Percentiles rank a stretch among this genome's conserved stretches.
Conservation (phyloP, 225 moss, liverwort and hornwort species). For the Ulota crispa region DNA sequence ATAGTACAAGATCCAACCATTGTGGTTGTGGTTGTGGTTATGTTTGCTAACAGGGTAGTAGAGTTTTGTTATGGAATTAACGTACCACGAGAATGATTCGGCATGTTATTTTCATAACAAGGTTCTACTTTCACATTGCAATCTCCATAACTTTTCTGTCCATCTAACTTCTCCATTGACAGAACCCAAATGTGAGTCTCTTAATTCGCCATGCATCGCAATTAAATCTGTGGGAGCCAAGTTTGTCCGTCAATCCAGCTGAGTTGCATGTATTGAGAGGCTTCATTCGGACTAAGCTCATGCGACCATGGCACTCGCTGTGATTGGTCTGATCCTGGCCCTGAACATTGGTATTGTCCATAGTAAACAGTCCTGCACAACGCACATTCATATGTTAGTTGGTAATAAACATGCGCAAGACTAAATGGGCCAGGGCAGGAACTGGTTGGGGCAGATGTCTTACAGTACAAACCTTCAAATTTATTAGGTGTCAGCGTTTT, state of each 20-base stretch:
- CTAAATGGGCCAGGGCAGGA: too few relatives aligned
- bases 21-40: too few relatives aligned
- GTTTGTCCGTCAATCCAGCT: constrained; percentile 59
- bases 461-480: too few relatives aligned
- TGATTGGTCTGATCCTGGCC: constrained; percentile 36
- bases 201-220: neutral
- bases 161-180: neutral
- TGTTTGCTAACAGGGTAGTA: too few relatives aligned
- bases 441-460: too few relatives aligned
- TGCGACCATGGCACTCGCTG: constrained; percentile 52
- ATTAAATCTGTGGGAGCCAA: constrained; percentile 45
- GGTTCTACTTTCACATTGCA: too few relatives aligned
- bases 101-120: too few relatives aligned
- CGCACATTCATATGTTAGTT: neutral
- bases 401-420: neutral
- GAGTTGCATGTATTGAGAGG: constrained; percentile 40
- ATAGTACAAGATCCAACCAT: too few relatives aligned
- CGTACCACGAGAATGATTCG: too few relatives aligned
- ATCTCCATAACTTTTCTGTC: neutral
- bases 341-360: constrained; percentile 56
- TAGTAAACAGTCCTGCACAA: constrained; percentile 54
- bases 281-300: constrained; percentile 40
- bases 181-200: neutral
- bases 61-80: too few relatives aligned
- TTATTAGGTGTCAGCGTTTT: too few relatives aligned